phyloP scores from a whole-genome alignment of 129 eudicot genomes.

The Silybum marianum region DNA sequence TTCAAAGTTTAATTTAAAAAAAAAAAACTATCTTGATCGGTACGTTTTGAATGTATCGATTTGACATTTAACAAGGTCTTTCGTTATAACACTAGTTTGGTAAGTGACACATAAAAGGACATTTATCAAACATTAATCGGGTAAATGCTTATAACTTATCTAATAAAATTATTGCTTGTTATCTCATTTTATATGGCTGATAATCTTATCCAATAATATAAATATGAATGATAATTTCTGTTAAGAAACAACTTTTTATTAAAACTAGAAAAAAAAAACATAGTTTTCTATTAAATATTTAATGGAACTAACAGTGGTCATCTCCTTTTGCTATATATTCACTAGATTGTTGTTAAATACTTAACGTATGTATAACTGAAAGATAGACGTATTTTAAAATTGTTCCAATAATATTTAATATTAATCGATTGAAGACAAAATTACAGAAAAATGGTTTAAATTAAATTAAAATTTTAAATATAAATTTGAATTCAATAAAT shows the following conservation, averaged over 20 bases:
- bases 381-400: background rate
- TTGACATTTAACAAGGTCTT: background rate
- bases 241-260: background rate
- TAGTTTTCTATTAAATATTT: background rate
- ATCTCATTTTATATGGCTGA: background rate
- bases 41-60: no score
- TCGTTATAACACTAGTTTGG: background rate
- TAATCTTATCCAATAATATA: background rate
- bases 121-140: background rate
- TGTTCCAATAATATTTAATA: background rate
- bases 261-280: background rate
- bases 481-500: background rate
- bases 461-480: background rate
- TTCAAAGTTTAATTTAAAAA: no score
- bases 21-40: no score
- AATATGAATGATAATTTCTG: background rate
- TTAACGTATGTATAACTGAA: no score
- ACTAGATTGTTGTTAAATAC: background rate
- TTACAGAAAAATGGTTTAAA: background rate
- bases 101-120: background rate
- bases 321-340: background rate
- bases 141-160: background rate
- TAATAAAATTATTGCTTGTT: background rate
- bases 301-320: background rate
- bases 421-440: background rate